Conservation (phyloP, 495 filamentous ascomycete species). For the Aspergillus mulundensis region DNA sequence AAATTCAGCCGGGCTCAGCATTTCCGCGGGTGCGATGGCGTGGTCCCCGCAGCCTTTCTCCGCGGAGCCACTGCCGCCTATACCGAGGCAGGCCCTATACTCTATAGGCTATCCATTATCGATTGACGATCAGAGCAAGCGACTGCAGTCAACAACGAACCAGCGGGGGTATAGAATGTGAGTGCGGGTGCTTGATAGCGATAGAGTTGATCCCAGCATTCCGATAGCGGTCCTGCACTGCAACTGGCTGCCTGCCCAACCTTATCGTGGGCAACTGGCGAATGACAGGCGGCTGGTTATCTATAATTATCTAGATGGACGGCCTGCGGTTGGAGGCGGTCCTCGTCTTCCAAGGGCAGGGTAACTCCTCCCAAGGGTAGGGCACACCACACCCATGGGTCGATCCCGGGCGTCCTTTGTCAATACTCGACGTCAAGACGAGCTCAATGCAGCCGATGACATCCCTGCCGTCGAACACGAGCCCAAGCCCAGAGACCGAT, state of each 20-base stretch:
- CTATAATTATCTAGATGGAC: neutral
- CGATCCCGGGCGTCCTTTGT: neutral
- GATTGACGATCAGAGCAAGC: neutral
- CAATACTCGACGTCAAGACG: neutral
- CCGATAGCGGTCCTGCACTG: neutral
- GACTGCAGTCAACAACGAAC: neutral
- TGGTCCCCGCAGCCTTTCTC: slow-evolving; percentile 1
- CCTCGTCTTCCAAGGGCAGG: too few relatives aligned
- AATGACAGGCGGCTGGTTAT: neutral
- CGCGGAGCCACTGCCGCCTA: neutral
- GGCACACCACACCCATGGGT: neutral
- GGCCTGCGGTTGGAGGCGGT: neutral
- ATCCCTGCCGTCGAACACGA: too few relatives aligned
- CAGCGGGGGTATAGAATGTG: neutral
- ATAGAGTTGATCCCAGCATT: neutral
- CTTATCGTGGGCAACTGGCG: neutral
- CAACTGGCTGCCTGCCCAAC: neutral
- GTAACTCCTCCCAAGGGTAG: too few relatives aligned
- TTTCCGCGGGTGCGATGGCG: neutral
- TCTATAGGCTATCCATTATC: neutral
- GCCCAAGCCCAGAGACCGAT: neutral
- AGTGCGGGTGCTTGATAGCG: neutral
- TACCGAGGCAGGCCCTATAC: too few relatives aligned
- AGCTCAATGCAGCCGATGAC: too few relatives aligned
- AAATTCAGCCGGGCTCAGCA: neutral